phyloP scores from a whole-genome alignment of 179 eudicot genomes.

The Beta macrorhiza region DNA sequence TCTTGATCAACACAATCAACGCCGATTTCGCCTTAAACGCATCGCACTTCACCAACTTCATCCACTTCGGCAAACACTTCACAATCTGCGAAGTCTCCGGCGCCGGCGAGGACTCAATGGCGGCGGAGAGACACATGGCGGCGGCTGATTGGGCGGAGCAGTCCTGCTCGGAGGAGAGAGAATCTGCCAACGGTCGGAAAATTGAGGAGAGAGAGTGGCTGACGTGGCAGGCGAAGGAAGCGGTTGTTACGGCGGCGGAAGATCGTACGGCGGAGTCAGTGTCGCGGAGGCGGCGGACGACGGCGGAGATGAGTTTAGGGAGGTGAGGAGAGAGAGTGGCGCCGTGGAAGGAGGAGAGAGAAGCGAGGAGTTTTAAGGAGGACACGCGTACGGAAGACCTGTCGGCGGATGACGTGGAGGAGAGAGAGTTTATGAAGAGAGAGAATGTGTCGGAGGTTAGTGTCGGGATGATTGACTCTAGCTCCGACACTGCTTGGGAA shows the following conservation, averaged over 20 bases:
- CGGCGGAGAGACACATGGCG: constrained; percentile 64
- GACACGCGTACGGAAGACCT: constrained; percentile 57
- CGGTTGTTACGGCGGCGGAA: constrained; percentile 43
- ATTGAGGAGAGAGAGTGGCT: constrained; percentile 43
- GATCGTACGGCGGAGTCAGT: constrained; percentile 62
- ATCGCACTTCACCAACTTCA: constrained; percentile 56
- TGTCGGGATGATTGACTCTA: constrained; percentile 60
- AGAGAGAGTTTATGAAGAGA: constrained; percentile 54
- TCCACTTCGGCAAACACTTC: constrained; percentile 49
- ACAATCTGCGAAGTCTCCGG: constrained; percentile 45
- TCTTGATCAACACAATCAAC: constrained; percentile 51
- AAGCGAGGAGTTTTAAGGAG: constrained; percentile 52
- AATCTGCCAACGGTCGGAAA: constrained; percentile 53
- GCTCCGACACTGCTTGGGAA: constrained; percentile 63
- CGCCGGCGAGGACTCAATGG: constrained; percentile 49
- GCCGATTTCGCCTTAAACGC: constrained; percentile 70
- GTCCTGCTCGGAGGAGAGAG: constrained; percentile 77
- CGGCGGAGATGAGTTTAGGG: constrained; percentile 61
- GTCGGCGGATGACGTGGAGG: constrained; percentile 62
- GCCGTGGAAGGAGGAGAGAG: constrained; percentile 55
- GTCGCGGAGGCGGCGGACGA: constrained; percentile 66
- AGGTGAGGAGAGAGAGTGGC: constrained; percentile 54
- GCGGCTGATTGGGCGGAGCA: constrained; percentile 58
- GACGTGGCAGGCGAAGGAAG: neutral
- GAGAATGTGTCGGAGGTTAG: constrained; percentile 54